Evolutionary conservation across 108 stramenopile genomes (phyloP), one percentile per base, ranked within the genome.

Genomic region (Fragilariopsis cylindrus): DNA sequence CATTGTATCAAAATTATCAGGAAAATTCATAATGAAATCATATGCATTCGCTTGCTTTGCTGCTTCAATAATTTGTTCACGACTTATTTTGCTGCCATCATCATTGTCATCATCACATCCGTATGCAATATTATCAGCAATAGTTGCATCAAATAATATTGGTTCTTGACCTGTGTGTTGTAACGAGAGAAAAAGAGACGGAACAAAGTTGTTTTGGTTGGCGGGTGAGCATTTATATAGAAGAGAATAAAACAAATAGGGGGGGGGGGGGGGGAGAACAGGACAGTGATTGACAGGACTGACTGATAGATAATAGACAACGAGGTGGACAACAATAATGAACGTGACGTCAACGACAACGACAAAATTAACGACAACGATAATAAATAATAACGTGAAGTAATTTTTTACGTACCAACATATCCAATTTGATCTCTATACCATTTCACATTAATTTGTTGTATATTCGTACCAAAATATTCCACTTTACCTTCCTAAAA

Each of bases 111-210:
- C 80, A 2, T 73, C 72, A 0, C 46, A 44, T 5, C 98, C 99
- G 55, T 88, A 92, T 6, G 81, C 72, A 70, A 99, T 98, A 75
- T 99, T 99, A 52, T 94, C 88, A 40, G 80, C 89, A 67, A 99
- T 92, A 30, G 86, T 92, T 40, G 88, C 87, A 4, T 87, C 76
- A 66, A 98, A 99, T 8, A 99, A 89, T 2, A 80, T 85, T 13
- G 98, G 98, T 69, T 98, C 98, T 80, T 99, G 99, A 30, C 81
- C 30, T 30, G 30, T 30, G 30, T 30, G 30, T 30, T 30, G 30
- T 30, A 30, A 30, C 30, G 30, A 30, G 30, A 30, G 58, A 30
- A 30, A 30, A 30, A 30, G 30, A 30, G 30, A 30, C 0, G 30
- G 30, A 30, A 30, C 30, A 30, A 30, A 30, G 30, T 30, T 30